Evolutionary conservation across 2,329 filamentous ascomycete genomes (phyloP), one percentile per base, ranked within the genome.

Genomic region (Paracoccidioides brasiliensis): DNA sequence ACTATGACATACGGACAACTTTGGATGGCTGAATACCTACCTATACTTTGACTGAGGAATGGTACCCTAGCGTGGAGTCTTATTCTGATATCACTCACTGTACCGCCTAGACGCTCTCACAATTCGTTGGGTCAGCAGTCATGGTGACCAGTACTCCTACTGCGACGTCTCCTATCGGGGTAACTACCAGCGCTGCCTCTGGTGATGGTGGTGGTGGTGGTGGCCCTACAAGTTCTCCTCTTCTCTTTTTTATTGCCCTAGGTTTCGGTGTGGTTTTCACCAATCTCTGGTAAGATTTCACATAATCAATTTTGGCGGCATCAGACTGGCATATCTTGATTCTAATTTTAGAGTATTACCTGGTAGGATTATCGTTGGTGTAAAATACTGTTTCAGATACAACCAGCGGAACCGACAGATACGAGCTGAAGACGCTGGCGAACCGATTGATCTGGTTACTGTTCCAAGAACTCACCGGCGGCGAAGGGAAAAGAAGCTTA

Each of bases 331-430:
- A 9, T 38, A 37, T n/a, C 2, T 35, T 44, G 53, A 32, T 10
- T 54, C 22, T 42, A 51, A 40, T 43, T 49, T 49, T 55, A 33
- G 46, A 56, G 54, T 55, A 56, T 46, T 22, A 22, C 38, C 49
- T 43, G 50, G 54, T 65, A 98, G 93, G 93, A 98, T 98, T 66
- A 98, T 98, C 64, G 93, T 98, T 58, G 93, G 93, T 63, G 93
- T 98, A 59, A 98, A 98, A 75, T 98, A 98, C 72, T 98, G 93
- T 74, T 98, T 98, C 73, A 82, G 93, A 64, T 97, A 98, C 72
- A 97, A 97, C 72, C 90, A 93, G 63, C 85, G 93, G 57, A 94
- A 94, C 67, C 85, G 93, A 53, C 83, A 85, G 58, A 75, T 89
- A 65, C 83, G 88, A 64, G 75, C 80, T 73, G 75, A 87, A 61